phyloP scores from a whole-genome alignment of 2,329 filamentous ascomycete species.

The Sphaerulina vaccinii region DNA sequence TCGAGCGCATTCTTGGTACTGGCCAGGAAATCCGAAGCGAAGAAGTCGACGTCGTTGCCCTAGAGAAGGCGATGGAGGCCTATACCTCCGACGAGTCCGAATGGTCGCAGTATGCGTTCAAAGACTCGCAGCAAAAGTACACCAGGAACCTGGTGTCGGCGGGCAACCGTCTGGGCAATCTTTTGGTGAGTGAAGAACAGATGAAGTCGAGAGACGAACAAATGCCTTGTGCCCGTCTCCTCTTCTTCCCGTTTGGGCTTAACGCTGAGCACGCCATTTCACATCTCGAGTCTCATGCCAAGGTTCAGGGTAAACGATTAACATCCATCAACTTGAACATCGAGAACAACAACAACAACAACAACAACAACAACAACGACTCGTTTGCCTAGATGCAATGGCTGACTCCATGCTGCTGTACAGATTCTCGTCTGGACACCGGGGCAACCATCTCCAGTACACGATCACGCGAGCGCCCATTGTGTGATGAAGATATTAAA shows the following conservation, averaged over 20 bases:
- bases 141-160: constrained; percentile 88
- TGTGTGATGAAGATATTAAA: constrained; percentile 88
- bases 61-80: constrained; percentile 69
- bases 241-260: constrained; percentile 4
- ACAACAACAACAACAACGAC: constrained; percentile 1
- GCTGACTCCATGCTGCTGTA: neutral
- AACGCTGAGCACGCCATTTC: constrained; percentile 18
- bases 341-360: neutral
- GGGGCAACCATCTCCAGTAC: constrained; percentile 77
- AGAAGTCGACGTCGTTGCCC: constrained; percentile 72
- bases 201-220: neutral
- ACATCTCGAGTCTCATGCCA: neutral
- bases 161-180: constrained; percentile 77
- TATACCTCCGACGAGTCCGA: constrained; percentile 69
- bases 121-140: constrained; percentile 69
- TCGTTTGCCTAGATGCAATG: neutral
- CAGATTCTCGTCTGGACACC: constrained; percentile 82
- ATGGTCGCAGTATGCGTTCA: constrained; percentile 74
- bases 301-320: too few species aligned
- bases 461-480: constrained; percentile 77
- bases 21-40: constrained; percentile 78
- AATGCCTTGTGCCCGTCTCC: neutral
- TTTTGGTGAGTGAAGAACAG: constrained; percentile 51
- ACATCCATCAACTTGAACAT: neutral
- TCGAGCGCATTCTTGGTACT: constrained; percentile 73